Evolutionary conservation across 164 flowering plant genomes (phyloP), one percentile per base, ranked within the genome.

Genomic region (Litsea cubeba): DNA sequence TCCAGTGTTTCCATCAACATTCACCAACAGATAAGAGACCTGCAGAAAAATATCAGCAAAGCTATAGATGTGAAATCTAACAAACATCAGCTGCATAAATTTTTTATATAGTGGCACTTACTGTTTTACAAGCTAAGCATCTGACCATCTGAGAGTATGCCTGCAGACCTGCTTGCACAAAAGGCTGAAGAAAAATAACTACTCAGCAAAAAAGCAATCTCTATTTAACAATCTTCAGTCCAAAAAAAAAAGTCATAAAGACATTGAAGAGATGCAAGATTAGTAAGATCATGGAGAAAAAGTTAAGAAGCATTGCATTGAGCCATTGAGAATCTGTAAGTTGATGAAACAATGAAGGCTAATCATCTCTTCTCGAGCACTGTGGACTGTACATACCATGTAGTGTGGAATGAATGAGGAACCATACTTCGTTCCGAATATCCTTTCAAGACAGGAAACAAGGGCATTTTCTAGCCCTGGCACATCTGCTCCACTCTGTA

Each of bases 381-480:
- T 35, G 46, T 4, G 46, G 46, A 15, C 20, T 20, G 46, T 60
- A 70, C 78, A 66, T 83, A 95, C 99, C 99, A 91, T 89, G 71
- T 79, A 88, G 0, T 89, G 88, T 17, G 97, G 97, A 35, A 95
- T 88, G 46, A 90, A 83, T 51, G 92, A 87, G 57, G 90, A 83
- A 2, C 97, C 99, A 84, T 88, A 88, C 65, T 87, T 87, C 15
- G 97, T 93, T 66, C 72, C 71, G 81, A 95, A 95, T 40, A 95
- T 71, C 84, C 92, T 86, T 71, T 93, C 97, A 25, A 93, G 81
- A 79, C 95, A 87, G 74, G 86, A 85, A 75, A 88, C 92, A 72
- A 95, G 69, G n/a, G 87, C 79, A 62, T 62, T 80, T 70, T 87
- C 93, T 12, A 93, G 50, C 50, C 88, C 92, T 35, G 89, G 90